Conservation (phyloP, 2,329 filamentous ascomycete genomes). For the Neodidymelliopsis sp. region DNA sequence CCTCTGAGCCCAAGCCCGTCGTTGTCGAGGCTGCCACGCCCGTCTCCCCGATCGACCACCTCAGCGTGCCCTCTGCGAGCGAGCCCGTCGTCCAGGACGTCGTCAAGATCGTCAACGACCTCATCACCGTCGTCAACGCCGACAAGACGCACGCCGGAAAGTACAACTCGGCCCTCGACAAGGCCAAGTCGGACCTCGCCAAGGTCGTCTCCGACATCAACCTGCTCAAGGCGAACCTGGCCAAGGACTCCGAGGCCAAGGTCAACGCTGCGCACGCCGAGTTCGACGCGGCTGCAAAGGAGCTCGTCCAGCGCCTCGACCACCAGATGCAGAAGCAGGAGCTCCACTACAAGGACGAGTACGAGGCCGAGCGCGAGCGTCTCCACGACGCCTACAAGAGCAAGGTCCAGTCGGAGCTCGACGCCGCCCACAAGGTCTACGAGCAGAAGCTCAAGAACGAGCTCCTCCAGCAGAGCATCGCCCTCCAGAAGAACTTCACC, state of each 20-base stretch:
- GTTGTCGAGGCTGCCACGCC: constrained; percentile 26
- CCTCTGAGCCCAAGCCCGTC: constrained; percentile 16
- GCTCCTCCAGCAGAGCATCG: constrained; percentile 88
- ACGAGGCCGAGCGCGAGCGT: constrained; percentile 83
- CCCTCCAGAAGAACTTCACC: constrained; percentile 85
- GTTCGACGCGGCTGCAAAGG: constrained; percentile 85
- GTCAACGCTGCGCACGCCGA: constrained; percentile 75
- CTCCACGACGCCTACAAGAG: constrained; percentile 80
- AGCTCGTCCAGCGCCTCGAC: constrained; percentile 89
- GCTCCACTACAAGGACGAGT: constrained; percentile 83
- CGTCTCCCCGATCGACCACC: constrained; percentile 75
- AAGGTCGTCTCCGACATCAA: constrained; percentile 82
- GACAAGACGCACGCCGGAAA: constrained; percentile 76
- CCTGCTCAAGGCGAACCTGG: constrained; percentile 72
- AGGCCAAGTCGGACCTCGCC: constrained; percentile 83
- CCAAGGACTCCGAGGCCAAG: constrained; percentile 76
- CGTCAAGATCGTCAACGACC: constrained; percentile 93
- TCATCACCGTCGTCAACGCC: constrained; percentile 91
- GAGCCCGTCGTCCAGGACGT: constrained; percentile 93
- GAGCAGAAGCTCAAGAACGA: constrained; percentile 85
- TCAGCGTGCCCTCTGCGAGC: constrained; percentile 76
- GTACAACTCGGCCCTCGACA: constrained; percentile 79
- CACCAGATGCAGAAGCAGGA: constrained; percentile 82
- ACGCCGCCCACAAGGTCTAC: constrained; percentile 79
- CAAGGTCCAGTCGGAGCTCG: constrained; percentile 78